Base-by-base conservation (phyloP, 768 basidiomycete genomes). In the Suillus variegatus region DNA sequence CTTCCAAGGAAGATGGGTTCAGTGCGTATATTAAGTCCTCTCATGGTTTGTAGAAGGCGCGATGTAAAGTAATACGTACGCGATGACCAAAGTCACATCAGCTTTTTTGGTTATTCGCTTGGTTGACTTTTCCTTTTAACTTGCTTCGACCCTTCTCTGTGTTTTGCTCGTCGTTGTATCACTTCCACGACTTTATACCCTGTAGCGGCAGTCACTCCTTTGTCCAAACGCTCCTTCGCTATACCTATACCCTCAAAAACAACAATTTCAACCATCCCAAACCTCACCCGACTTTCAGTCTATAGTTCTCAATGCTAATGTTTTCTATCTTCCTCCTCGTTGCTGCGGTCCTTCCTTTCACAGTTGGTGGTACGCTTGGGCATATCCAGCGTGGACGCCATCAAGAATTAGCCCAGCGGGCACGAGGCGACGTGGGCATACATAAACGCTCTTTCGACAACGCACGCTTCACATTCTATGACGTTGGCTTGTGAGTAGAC, bases 381-480 rank as follows among this genome's bases (percentile, higher is more conserved):
- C 47, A 64, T 69, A 13, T 46, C 71, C 68, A 73, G 67, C 66
- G 61, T 35, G 49, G 36, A n/a, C 82, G 78, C 63, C 84, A 85
- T 68, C 75, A 81, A 51, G 82, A 83, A 55, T 61, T 87, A 61
- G 82, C 84, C 14, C 79, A 77, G 60, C 84, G 84, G n/a, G 77
- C 78, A 38, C 72, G 75, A 36, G 79, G 76, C 13, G 76, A 82
- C 32, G 69, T 82, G 3, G 65, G 57, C n/a, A 3, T 72, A 10
- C 70, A 77, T 58, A 79, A 80, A 67, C 81, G 84, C 35, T 51
- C 64, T 4, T 79, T 75, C 63, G 64, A 67, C 52, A 65, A 68
- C 54, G 69, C 82, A 4, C 82, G 82, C 62, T 82, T 83, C 75
- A 84, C 87, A 6, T 89, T 76, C 66, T 89, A 86, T 68, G 80